Percentiles rank a stretch among this genome's conserved stretches.
Evolutionary conservation across 1,284 basidiomycete species (phyloP).

Genomic region (Cerrena zonata): DNA sequence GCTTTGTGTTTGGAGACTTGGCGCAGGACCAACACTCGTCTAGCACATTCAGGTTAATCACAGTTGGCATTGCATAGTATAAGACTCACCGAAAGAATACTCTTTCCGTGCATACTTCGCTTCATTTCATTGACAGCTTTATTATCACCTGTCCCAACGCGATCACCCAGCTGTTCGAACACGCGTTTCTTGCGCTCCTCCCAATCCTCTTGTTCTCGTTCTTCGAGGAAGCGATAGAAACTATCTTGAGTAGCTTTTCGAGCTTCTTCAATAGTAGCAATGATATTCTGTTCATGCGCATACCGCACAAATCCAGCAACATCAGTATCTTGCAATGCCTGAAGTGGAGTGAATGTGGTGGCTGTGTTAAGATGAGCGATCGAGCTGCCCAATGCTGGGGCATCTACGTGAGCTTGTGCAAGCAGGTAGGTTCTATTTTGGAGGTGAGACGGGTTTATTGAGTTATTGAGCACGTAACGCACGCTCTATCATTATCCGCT

Average conservation of each 20-base stretch:
- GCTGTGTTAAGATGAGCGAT: conserved; percentile 79
- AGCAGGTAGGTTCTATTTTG: conserved; percentile 70
- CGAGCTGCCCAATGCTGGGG: conserved; percentile 69
- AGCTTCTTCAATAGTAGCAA: conserved; percentile 88
- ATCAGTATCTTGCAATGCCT: conserved; percentile 86
- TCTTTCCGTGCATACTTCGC: conserved; percentile 56
- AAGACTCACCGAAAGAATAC: conserved; percentile 43
- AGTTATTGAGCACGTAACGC: conserved; percentile 27
- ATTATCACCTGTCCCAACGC: conserved; percentile 45
- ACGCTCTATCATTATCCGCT: conserved; percentile 70
- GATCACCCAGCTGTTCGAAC: conserved; percentile 82
- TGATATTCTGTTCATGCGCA: conserved; percentile 89
- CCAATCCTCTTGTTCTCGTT: conserved; percentile 78
- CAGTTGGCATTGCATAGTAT: conserved; percentile 1
- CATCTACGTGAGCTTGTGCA: conserved; percentile 86
- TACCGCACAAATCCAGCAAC: conserved; percentile 84
- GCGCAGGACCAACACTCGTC: conserved; percentile 48
- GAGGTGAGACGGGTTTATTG: background rate
- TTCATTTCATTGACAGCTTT: conserved; percentile 51
- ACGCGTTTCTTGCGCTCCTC: conserved; percentile 83
- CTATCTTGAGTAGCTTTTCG: conserved; percentile 80
- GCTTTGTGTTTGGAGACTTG: conserved; percentile 76
- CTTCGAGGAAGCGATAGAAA: conserved; percentile 77
- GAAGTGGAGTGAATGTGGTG: conserved; percentile 83
- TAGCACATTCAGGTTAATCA: conserved; percentile 17